These are phyloP conservation scores for Globisporangium acanthophoron DNA, from an alignment of 352 stramenopile species.

Conservation along the genomic window DNA sequence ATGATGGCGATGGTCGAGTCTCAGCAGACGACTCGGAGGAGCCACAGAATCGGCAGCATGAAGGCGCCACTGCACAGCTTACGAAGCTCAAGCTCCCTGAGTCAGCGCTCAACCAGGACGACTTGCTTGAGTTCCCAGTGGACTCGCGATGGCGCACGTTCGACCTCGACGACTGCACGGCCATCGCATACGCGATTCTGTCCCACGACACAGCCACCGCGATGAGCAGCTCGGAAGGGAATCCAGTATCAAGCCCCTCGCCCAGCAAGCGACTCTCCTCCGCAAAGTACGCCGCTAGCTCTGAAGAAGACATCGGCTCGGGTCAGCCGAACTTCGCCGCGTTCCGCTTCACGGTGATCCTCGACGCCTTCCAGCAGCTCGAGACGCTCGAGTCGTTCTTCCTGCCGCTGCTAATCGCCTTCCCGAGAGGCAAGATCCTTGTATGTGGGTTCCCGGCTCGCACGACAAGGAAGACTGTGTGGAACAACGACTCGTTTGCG, in stretches of 20 bases:
- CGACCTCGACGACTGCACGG: conserved; percentile 35
- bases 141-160: conserved; percentile 38
- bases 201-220: conserved; percentile 18
- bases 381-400: conserved; percentile 62
- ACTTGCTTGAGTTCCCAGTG: conserved; percentile 27
- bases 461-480: conserved; percentile 25
- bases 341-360: conserved; percentile 60
- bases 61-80: not conserved
- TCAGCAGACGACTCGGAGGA: too few species aligned
- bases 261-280: not conserved
- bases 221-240: not conserved
- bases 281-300: not conserved
- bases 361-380: conserved; percentile 62
- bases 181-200: conserved; percentile 45
- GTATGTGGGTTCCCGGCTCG: conserved; percentile 51
- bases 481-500: conserved; percentile 49
- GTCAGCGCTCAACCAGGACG: conserved; percentile 7
- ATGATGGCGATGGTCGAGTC: not conserved
- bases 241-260: not conserved
- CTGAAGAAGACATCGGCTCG: conserved; percentile 7
- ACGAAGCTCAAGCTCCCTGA: conserved; percentile 2
- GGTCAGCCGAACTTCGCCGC: conserved; percentile 6
- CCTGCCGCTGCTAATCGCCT: conserved; percentile 41
- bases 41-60: too few species aligned
- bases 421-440: conserved; percentile 58